phyloP scores from a whole-genome alignment of 2,329 filamentous ascomycete species.

The Cercospora sp. region DNA sequence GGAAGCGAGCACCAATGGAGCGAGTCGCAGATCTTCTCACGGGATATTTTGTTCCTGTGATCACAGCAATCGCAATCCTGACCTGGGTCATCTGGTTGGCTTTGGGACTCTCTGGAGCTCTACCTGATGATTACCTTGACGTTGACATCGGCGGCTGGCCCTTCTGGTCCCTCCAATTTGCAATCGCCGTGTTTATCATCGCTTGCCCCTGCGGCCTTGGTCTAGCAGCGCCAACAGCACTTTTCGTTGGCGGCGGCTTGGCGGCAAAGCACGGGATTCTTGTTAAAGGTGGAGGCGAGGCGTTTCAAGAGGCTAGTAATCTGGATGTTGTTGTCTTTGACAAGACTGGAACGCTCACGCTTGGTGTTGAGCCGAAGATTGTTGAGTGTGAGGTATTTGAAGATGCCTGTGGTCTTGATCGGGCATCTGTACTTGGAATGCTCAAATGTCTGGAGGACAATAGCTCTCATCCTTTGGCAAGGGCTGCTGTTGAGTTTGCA shows the following conservation, averaged over 20 bases:
- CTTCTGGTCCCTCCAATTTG: too few relatives aligned
- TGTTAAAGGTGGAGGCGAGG: neutral
- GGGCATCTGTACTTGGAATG: neutral
- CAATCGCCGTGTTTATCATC: neutral
- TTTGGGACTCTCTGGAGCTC: too few relatives aligned
- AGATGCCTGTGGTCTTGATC: neutral
- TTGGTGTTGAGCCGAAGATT: neutral
- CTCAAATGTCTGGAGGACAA: neutral
- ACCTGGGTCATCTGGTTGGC: too few relatives aligned
- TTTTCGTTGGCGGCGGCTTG: neutral
- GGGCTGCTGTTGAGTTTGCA: neutral
- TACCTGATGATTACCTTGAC: too few relatives aligned
- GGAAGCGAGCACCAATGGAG: neutral
- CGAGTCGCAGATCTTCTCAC: neutral
- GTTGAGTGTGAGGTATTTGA: neutral
- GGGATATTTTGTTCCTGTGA: neutral
- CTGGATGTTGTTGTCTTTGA: neutral
- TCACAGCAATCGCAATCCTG: neutral
- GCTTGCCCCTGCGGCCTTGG: neutral
- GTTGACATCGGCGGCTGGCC: too few relatives aligned
- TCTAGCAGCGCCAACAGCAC: neutral
- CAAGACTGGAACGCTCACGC: neutral
- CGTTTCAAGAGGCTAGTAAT: neutral
- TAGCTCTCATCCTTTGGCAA: neutral
- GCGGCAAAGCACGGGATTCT: neutral